Evolutionary conservation across 192 early-diverging fungal genomes (phyloP).

Genomic region (Linnemannia schmuckeri): DNA sequence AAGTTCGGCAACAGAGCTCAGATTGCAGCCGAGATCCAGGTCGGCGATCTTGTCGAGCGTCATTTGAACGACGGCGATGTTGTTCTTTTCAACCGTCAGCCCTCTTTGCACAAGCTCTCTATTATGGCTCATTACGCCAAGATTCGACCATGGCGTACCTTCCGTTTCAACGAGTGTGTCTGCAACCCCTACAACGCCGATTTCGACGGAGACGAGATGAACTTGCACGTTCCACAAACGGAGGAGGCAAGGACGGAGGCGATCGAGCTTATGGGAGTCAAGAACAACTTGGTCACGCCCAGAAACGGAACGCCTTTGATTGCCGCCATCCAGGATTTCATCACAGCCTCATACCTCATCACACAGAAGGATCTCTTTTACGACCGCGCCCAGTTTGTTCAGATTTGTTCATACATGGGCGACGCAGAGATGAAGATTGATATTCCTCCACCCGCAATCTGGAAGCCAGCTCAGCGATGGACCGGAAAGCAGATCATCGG

Average conservation of each 20-base stretch:
- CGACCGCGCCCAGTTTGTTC: constrained; percentile 91
- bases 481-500: constrained; percentile 97
- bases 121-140: constrained; percentile 97
- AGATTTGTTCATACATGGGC: constrained; percentile 93
- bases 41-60: constrained; percentile 96
- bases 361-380: constrained; percentile 96
- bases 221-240: constrained; percentile 98
- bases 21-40: constrained; percentile 78
- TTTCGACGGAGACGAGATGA: constrained; percentile 99
- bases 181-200: constrained; percentile 99
- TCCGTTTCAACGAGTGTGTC: constrained; percentile 99
- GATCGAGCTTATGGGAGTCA: constrained; percentile 95
- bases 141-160: constrained; percentile 90
- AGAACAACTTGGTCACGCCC: constrained; percentile 97
- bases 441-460: constrained; percentile 92
- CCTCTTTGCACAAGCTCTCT: constrained; percentile 95
- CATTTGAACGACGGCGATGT: constrained; percentile 95
- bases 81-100: constrained; percentile 99
- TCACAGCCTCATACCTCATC: constrained; percentile 94
- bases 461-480: constrained; percentile 93
- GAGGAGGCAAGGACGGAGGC: constrained; percentile 98
- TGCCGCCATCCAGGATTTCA: constrained; percentile 99
- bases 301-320: constrained; percentile 98
- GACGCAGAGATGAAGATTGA: constrained; percentile 89
- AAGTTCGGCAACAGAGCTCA: constrained; percentile 79